Evolutionary conservation across 2,329 filamentous ascomycete species (phyloP).

Genomic region (Ascochyta koolunga): DNA sequence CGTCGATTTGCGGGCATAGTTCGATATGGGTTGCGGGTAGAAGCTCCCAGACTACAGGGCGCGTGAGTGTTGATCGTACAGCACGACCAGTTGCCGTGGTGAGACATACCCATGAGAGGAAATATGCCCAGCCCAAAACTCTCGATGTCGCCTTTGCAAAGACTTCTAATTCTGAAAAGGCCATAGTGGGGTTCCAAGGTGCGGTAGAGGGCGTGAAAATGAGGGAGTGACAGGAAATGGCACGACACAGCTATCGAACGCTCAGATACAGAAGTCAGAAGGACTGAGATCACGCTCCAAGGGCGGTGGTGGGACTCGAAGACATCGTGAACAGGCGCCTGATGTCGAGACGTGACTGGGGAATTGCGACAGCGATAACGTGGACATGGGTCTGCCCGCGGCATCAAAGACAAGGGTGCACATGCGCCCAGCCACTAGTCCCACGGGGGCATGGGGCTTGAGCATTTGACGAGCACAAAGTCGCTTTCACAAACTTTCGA

Average conservation of each 20-base stretch:
- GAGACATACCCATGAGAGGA: conserved; percentile 38
- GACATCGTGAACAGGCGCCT: conserved; percentile 20
- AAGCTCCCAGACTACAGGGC: conserved; percentile 55
- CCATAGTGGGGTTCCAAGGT: conserved; percentile 17
- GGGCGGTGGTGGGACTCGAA: conserved; percentile 12
- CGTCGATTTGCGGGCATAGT: conserved; percentile 77
- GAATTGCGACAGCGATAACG: conserved; percentile 18
- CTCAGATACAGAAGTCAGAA: conserved; percentile 1
- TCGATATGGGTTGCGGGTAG: conserved; percentile 87
- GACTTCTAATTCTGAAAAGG: conserved; percentile 30
- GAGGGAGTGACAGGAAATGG: conserved; percentile 10
- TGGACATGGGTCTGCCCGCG: not conserved
- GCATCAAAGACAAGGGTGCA: conserved; percentile 2
- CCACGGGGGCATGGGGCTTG: not conserved
- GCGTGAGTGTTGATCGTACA: conserved; percentile 1
- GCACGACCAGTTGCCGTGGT: not conserved
- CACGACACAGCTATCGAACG: not conserved
- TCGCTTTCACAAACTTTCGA: not conserved
- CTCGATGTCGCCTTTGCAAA: conserved; percentile 44
- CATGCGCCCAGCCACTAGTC: conserved; percentile 3
- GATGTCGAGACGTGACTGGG: conserved; percentile 25
- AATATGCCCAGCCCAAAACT: conserved; percentile 46
- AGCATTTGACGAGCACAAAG: not conserved
- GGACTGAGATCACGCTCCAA: not conserved
- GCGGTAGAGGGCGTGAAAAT: conserved; percentile 8